Base-by-base conservation (phyloP, 2,329 filamentous ascomycete species). In the Onygenales sp. region DNA sequence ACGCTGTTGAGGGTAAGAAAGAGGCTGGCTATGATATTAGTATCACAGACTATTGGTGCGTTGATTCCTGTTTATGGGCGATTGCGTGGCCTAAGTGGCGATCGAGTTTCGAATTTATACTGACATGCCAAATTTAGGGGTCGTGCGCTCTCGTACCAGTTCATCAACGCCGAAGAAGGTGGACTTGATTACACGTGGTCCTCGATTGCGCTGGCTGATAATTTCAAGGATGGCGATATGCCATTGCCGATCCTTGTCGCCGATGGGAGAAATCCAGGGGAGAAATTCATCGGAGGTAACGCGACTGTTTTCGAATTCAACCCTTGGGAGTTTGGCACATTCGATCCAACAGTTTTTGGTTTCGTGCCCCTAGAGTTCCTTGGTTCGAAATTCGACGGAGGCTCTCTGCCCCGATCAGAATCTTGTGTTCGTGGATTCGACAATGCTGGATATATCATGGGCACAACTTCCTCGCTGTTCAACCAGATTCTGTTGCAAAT, bases 381-480 rank as follows among this genome's bases (percentile, higher is more conserved):
- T 2, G 88, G 88, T 2, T 87, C 87, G 1, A 83, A 83, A 59
- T 90, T 92, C 66, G 78, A 75, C 41, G 75, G 72, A 5, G 88
- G 88, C 17, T 63, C 66, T 7, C 68, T 93, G 17, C 71, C 79
- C 0, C 65, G 73, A 9, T 67, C 76, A 53, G 78, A 79, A 43
- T 66, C 71, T 32, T 95, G 91, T 64, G 78, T 94, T 13, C 75
- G 79, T 7, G 91, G 91, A 1, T 90, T 90, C 58, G 91, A 95
- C 69, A 90, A 90, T 61, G 80, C 80, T 27, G 88, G 88, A 6
- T 95, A 81, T 64, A 75, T 95, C 31, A 89, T 95, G 82, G 90
- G 90, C 50, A 95, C 90, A 0, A 89, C 85, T 21, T 89, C 85
- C 1, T 86, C 87, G 0, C 77, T 95, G 2, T 95, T 95, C 78